Evolutionary conservation across 2,329 filamentous ascomycete genomes (phyloP).

Genomic region (Xylariaceae sp.): DNA sequence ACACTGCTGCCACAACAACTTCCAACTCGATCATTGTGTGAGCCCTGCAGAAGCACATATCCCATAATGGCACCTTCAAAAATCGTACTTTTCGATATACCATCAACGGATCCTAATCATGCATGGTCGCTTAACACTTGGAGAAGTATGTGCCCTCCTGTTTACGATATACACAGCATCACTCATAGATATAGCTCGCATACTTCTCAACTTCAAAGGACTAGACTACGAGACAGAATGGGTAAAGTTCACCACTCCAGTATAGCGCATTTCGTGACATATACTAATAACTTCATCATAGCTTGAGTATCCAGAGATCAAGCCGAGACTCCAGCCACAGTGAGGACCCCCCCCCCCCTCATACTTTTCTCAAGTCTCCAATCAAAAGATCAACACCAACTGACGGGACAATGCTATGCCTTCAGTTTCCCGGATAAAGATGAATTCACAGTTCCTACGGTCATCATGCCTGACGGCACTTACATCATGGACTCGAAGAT

Average conservation of each 20-base stretch:
- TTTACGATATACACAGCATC: neutral
- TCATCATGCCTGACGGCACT: slow-evolving; percentile 54
- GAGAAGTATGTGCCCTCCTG: slow-evolving; percentile 61
- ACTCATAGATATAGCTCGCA: slow-evolving; percentile 56
- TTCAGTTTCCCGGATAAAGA: slow-evolving; percentile 50
- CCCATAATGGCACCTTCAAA: slow-evolving; percentile 35
- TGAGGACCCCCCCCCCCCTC: slow-evolving; percentile 40
- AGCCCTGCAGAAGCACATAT: neutral
- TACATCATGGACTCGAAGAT: slow-evolving; percentile 69
- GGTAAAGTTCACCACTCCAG: slow-evolving; percentile 42
- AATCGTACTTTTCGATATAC: slow-evolving; percentile 68
- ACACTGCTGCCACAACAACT: neutral
- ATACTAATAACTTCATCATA: slow-evolving; percentile 29
- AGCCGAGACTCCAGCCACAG: slow-evolving; percentile 60
- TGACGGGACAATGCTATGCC: neutral
- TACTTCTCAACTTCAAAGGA: slow-evolving; percentile 71
- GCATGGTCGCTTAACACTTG: slow-evolving; percentile 74
- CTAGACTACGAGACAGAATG: slow-evolving; percentile 73
- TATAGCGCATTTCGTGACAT: neutral
- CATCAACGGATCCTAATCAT: slow-evolving; percentile 55
- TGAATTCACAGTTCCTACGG: slow-evolving; percentile 42
- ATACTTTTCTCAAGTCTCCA: slow-evolving; percentile 2
- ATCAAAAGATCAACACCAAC: neutral
- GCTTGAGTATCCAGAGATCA: slow-evolving; percentile 71
- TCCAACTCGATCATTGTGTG: neutral